Conservation (phyloP, 108 stramenopile genomes). For the Cyclotella sp. region DNA sequence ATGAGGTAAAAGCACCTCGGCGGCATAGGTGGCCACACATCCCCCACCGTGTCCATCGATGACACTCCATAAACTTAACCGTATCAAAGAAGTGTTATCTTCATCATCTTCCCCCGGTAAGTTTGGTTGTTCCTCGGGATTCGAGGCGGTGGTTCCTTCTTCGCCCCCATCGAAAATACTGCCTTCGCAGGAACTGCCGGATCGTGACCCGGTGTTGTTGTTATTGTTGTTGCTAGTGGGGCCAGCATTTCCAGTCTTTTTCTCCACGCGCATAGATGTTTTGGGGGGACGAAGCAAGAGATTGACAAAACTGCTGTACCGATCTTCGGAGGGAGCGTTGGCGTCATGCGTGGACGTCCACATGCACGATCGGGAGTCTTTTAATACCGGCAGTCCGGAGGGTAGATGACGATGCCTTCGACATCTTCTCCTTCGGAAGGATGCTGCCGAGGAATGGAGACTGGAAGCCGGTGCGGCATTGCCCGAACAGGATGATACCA, state of each 20-base stretch:
- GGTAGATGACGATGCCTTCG: conserved; percentile 51
- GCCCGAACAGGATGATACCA: neutral
- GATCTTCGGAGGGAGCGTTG: conserved; percentile 83
- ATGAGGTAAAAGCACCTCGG: conserved; percentile 77
- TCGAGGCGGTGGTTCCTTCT: conserved; percentile 2
- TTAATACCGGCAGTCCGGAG: conserved; percentile 65
- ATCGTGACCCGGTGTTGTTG: conserved; percentile 43
- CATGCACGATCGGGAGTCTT: conserved; percentile 68
- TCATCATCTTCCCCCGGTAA: conserved; percentile 26
- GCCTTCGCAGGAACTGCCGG: neutral
- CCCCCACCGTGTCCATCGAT: conserved; percentile 91
- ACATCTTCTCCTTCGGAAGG: conserved; percentile 9
- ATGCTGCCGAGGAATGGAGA: neutral
- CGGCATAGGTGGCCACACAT: conserved; percentile 82
- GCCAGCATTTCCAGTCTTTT: neutral
- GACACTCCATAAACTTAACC: conserved; percentile 81
- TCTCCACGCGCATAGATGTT: conserved; percentile 1
- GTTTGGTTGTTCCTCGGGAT: conserved; percentile 6
- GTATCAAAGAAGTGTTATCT: conserved; percentile 59
- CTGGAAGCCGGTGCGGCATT: neutral
- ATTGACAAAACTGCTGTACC: conserved; percentile 78
- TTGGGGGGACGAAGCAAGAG: conserved; percentile 65
- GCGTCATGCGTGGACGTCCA: conserved; percentile 86
- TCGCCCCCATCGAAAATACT: conserved; percentile 3
- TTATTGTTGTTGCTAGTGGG: conserved; percentile 11